Evolutionary conservation across 2,329 filamentous ascomycete species (phyloP).

Genomic region (Botryotinia narcissicola): DNA sequence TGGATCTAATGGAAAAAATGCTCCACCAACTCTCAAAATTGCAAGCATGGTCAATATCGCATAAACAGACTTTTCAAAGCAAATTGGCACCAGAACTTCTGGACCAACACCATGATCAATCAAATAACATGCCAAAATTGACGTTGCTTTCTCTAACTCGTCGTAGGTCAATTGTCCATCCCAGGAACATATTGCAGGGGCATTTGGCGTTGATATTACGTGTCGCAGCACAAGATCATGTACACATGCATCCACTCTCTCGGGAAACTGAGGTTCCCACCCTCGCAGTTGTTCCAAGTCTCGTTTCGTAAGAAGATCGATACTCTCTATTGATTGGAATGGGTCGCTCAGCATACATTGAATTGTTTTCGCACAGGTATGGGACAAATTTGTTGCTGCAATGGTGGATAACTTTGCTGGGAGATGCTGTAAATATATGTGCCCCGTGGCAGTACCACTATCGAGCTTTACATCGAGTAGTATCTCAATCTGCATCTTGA

Average conservation of each 20-base stretch:
- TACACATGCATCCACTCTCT: slow-evolving; percentile 18
- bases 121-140: slow-evolving; percentile 6
- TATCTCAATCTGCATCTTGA: slow-evolving; percentile 39
- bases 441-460: background rate
- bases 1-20: slow-evolving; percentile 31
- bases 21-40: slow-evolving; percentile 34
- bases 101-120: slow-evolving; percentile 8
- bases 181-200: slow-evolving; percentile 27
- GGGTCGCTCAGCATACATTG: background rate
- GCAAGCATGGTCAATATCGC: slow-evolving; percentile 35
- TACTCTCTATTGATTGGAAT: background rate
- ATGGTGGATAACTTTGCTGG: background rate
- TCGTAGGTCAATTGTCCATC: slow-evolving; percentile 28
- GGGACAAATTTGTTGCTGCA: slow-evolving; percentile 15
- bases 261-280: slow-evolving; percentile 24
- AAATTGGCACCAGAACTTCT: slow-evolving; percentile 25
- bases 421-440: slow-evolving; percentile 33
- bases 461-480: slow-evolving; percentile 11
- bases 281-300: slow-evolving; percentile 19
- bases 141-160: slow-evolving; percentile 23
- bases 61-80: slow-evolving; percentile 31
- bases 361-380: slow-evolving; percentile 4
- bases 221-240: slow-evolving; percentile 22
- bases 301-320: slow-evolving; percentile 11
- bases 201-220: slow-evolving; percentile 17